phyloP scores from a whole-genome alignment of 108 stramenopile genomes.

The Nitzschia sp. region DNA sequence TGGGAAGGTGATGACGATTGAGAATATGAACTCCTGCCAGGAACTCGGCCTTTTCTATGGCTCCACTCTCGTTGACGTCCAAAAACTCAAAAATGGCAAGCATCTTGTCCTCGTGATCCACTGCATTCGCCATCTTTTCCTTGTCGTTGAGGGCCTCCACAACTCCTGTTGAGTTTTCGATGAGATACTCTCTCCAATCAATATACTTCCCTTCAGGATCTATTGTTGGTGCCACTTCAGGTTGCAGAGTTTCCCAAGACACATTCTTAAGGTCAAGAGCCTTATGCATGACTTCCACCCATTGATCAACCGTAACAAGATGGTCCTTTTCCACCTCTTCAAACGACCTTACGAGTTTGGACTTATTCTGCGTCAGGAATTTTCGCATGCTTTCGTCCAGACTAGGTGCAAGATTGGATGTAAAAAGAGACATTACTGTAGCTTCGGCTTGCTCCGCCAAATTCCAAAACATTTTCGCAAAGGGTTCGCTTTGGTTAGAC shows the following conservation, averaged over 20 bases:
- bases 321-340: background rate
- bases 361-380: background rate
- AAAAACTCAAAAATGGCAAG: slow-evolving; percentile 2
- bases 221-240: slow-evolving; percentile 8
- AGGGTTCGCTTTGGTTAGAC: background rate
- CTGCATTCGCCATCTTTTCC: background rate
- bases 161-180: background rate
- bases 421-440: background rate
- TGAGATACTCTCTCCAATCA: slow-evolving; percentile 17
- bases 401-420: background rate
- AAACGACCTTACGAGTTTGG: background rate
- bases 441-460: background rate
- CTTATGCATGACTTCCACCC: slow-evolving; percentile 1
- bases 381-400: background rate
- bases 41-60: background rate
- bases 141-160: background rate
- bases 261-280: slow-evolving; percentile 8
- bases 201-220: background rate
- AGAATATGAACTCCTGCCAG: background rate
- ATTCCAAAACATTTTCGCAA: background rate
- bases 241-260: background rate
- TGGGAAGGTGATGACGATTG: slow-evolving; percentile 2
- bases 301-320: background rate
- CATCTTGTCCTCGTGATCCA: slow-evolving; percentile 7
- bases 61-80: background rate